These are phyloP conservation scores for Eragrostis nindensis DNA, from an alignment of 176 grass and related monocot genomes.

Conservation along the genomic window DNA sequence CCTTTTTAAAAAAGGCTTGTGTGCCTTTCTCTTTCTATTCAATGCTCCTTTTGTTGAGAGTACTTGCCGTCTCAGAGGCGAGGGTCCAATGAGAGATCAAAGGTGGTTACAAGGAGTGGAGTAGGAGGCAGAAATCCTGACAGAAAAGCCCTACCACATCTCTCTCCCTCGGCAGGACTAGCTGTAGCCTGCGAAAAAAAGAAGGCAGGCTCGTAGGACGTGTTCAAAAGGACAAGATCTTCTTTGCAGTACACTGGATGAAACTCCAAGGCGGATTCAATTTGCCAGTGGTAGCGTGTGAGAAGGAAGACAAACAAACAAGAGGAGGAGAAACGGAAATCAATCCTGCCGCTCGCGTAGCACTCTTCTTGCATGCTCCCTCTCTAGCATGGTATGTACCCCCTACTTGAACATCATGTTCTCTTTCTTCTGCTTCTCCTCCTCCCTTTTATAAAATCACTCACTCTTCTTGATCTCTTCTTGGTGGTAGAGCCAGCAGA, in stretches of 20 bases:
- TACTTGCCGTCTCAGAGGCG: slow-evolving; percentile 81
- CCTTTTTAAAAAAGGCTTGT: slow-evolving; percentile 25
- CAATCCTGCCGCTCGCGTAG: background rate
- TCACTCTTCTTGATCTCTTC: background rate
- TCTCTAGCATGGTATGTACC: slow-evolving; percentile 46
- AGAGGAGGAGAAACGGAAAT: slow-evolving; percentile 13
- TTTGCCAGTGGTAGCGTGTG: slow-evolving; percentile 44
- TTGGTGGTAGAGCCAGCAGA: slow-evolving; percentile 35
- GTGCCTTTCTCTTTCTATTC: slow-evolving; percentile 48
- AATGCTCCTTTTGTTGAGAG: slow-evolving; percentile 79
- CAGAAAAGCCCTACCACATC: slow-evolving; percentile 52
- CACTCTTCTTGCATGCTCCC: slow-evolving; percentile 32
- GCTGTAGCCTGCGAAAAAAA: slow-evolving; percentile 41
- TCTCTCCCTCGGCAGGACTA: slow-evolving; percentile 1
- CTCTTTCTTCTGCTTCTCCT: background rate
- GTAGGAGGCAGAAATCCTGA: slow-evolving; percentile 62
- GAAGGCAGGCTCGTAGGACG: slow-evolving; percentile 50
- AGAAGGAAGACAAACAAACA: slow-evolving; percentile 42
- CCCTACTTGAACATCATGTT: background rate
- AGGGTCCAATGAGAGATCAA: slow-evolving; percentile 65
- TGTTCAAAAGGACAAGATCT: slow-evolving; percentile 85
- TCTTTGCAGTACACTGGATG: slow-evolving; percentile 75
- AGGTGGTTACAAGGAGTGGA: slow-evolving; percentile 71
- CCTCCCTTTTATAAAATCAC: background rate
- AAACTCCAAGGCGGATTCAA: slow-evolving; percentile 67